Evolutionary conservation across 2,329 filamentous ascomycete genomes (phyloP).

Genomic region (Didymella arachidicola): DNA sequence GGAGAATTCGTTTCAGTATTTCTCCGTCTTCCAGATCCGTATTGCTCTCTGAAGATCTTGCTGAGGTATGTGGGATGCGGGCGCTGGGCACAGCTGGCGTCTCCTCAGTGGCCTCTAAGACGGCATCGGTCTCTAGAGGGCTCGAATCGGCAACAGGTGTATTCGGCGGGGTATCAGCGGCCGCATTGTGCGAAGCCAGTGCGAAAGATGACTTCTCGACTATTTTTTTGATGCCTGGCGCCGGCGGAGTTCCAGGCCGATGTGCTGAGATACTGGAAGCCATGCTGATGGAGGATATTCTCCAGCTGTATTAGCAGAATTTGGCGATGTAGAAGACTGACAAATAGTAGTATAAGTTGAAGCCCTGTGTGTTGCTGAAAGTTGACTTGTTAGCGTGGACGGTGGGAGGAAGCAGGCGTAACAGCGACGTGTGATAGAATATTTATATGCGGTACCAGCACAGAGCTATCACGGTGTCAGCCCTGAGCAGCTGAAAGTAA

Average conservation of each 20-base stretch:
- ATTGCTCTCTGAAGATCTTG: background rate
- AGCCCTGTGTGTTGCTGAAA: background rate
- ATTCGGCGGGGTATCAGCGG: background rate
- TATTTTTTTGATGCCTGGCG: background rate
- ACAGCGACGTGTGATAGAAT: background rate
- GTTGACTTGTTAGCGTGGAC: background rate
- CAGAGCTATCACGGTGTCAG: background rate
- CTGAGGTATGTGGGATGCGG: no score
- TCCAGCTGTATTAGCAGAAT: background rate
- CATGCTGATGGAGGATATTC: background rate
- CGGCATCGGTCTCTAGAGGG: background rate
- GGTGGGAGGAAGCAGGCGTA: background rate
- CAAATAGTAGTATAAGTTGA: background rate
- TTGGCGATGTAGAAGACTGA: no score
- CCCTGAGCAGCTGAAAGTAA: background rate
- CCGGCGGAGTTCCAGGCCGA: background rate
- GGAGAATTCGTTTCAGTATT: background rate
- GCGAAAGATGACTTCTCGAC: background rate
- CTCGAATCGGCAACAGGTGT: background rate
- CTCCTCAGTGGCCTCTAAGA: background rate
- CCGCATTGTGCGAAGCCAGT: background rate
- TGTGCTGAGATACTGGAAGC: background rate
- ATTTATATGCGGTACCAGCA: background rate
- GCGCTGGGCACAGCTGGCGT: background rate
- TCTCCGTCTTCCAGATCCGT: background rate